Percentiles rank a stretch among this genome's conserved stretches.
Evolutionary conservation across 1,284 basidiomycete species (phyloP).

Genomic region (Ustilago lituana): DNA sequence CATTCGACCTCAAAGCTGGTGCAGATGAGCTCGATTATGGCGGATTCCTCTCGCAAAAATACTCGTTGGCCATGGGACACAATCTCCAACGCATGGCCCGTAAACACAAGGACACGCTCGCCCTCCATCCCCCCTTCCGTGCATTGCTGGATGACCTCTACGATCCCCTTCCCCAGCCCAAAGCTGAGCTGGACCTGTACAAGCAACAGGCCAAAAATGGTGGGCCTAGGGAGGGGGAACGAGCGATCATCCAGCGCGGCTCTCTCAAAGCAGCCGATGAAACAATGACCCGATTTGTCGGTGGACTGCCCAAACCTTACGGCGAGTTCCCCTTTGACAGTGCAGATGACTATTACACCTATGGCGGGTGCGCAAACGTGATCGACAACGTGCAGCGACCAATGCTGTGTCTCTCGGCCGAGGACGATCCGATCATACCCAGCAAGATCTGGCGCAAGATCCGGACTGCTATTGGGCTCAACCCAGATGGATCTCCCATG

Average conservation of each 20-base stretch:
- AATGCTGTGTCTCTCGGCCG: constrained; percentile 82
- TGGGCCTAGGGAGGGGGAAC: constrained; percentile 32
- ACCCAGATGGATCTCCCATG: constrained; percentile 40
- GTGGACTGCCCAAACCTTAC: constrained; percentile 72
- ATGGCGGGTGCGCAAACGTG: constrained; percentile 52
- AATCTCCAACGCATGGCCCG: constrained; percentile 73
- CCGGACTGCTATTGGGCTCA: constrained; percentile 40
- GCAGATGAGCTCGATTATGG: constrained; percentile 71
- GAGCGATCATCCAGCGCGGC: constrained; percentile 33
- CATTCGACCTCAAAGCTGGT: constrained; percentile 76
- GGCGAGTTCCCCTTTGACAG: constrained; percentile 68
- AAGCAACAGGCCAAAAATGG: constrained; percentile 40
- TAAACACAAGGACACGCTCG: constrained; percentile 53
- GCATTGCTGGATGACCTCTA: constrained; percentile 46
- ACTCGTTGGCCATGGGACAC: constrained; percentile 82
- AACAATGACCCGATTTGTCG: constrained; percentile 77
- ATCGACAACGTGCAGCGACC: constrained; percentile 62
- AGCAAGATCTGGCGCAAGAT: constrained; percentile 37
- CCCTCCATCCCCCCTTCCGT: constrained; percentile 55
- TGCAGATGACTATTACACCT: constrained; percentile 81
- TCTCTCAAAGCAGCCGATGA: constrained; percentile 70
- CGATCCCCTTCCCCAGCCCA: constrained; percentile 40
- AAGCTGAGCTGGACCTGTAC: constrained; percentile 37
- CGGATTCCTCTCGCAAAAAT: constrained; percentile 75
- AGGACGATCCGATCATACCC: constrained; percentile 86